Base-by-base conservation (phyloP, 352 stramenopile genomes). In the Globisporangium nagaii region DNA sequence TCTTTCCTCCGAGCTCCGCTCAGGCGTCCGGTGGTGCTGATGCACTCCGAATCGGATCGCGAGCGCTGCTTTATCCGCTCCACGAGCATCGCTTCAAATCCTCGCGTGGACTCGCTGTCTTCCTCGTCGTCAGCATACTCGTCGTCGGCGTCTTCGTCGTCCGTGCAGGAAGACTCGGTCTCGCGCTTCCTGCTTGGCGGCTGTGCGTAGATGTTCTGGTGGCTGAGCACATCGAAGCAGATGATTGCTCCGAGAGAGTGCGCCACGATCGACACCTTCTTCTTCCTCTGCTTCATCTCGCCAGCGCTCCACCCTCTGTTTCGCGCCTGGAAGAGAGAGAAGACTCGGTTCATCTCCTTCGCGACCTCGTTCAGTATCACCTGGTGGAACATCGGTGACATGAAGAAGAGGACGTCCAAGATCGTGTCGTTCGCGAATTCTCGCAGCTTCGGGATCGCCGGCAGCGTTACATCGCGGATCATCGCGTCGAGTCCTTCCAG, bases 401-500 rank as follows among this genome's bases (percentile, higher is more conserved):
- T 96, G 66, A 97, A 97, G 55, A 95, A 95, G 7, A 97, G 70
- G 22, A 96, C 83, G 55, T 97, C 90, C 39, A 97, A 66, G 43
- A 97, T 71, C 2, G 90, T 96, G 59, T 97, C 91, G 64, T 98
- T 98, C 13, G 88, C 87, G 62, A 98, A 89, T 45, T 96, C 82
- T 27, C 91, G 74, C 56, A 98, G 63, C 49, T 96, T 90, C 4
- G 92, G 92, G 60, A 98, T 98, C 7, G 82, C 82, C 9, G 82
- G 82, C 10, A 92, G 56, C 28, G 82, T 92, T 46, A 90, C 78
- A 39, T 88, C 78, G 10, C 70, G 78, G 30, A 90, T 93, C 37
- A 80, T 76, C 17, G 68, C 57, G 47, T 90, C 79, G 3, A 92
- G 45, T 10, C 73, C 75, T 57, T 88, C 77, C 63, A 92, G 76